Conservation (phyloP, 768 basidiomycete genomes). For the Kwoniella mangroviensis region DNA sequence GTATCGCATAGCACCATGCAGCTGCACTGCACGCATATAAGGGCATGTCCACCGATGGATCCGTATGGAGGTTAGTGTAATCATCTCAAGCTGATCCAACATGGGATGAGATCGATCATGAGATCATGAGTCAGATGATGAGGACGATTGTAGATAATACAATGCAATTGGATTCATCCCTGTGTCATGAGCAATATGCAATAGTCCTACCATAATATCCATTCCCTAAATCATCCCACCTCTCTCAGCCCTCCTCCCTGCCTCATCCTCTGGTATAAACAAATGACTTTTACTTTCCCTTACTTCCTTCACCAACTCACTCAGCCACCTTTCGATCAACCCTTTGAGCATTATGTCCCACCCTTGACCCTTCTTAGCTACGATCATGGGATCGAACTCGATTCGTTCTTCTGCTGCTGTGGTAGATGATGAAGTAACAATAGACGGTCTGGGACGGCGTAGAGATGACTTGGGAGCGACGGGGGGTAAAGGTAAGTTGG, state of each 20-base stretch:
- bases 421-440: not conserved
- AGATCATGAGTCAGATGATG: too few relatives aligned
- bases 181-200: not conserved
- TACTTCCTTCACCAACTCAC: constrained; percentile 33
- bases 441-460: constrained; percentile 14
- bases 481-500: constrained; percentile 4
- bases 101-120: not conserved
- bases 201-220: not conserved
- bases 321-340: constrained; percentile 41
- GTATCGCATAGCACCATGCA: constrained; percentile 10
- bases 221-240: constrained; percentile 2
- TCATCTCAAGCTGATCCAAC: not conserved
- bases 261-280: too few relatives aligned
- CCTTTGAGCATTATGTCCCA: constrained; percentile 47
- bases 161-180: not conserved
- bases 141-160: not conserved
- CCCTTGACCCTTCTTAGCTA: constrained; percentile 46
- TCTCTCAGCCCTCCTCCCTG: not conserved
- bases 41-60: not conserved
- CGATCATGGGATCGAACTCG: constrained; percentile 48
- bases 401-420: constrained; percentile 17
- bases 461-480: constrained; percentile 1
- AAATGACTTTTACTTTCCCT: constrained; percentile 8
- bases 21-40: not conserved
- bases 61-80: not conserved